phyloP scores from a whole-genome alignment of 208 protist species.

The Trypanosoma mega region DNA sequence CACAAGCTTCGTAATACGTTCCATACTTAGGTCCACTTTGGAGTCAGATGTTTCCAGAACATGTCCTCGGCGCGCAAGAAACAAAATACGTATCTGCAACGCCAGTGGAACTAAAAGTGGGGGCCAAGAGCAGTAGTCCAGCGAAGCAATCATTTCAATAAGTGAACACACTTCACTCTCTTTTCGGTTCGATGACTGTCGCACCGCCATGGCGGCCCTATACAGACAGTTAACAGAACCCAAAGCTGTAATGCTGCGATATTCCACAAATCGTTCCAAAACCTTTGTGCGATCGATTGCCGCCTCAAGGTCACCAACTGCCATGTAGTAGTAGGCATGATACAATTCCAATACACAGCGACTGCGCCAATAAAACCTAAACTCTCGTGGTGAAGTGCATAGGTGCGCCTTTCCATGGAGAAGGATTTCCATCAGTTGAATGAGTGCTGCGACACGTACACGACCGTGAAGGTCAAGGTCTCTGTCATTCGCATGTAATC shows the following conservation, averaged over 20 bases:
- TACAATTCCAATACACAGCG: slow-evolving; percentile 27
- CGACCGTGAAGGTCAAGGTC: neutral
- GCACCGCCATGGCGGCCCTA: neutral
- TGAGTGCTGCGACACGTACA: slow-evolving; percentile 14
- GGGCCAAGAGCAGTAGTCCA: slow-evolving; percentile 2
- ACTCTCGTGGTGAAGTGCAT: slow-evolving; percentile 5
- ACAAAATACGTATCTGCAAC: slow-evolving; percentile 23
- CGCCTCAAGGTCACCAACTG: slow-evolving; percentile 31
- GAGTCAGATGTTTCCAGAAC: too few relatives aligned
- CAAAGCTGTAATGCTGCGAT: slow-evolving; percentile 18
- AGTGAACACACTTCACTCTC: neutral
- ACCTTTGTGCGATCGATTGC: slow-evolving; percentile 21
- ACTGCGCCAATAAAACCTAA: slow-evolving; percentile 30
- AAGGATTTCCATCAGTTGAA: slow-evolving; percentile 28
- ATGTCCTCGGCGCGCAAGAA: slow-evolving; percentile 3
- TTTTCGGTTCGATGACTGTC: neutral
- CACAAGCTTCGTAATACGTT: slow-evolving; percentile 6
- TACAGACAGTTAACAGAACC: slow-evolving; percentile 9
- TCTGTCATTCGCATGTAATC: slow-evolving; percentile 1
- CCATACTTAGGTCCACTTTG: neutral
- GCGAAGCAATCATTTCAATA: neutral
- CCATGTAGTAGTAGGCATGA: slow-evolving; percentile 49
- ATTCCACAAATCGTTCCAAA: slow-evolving; percentile 23
- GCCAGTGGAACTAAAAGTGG: slow-evolving; percentile 25
- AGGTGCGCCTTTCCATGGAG: slow-evolving; percentile 31